Conservation (phyloP, 2,329 filamentous ascomycete species). For the Cordyceps tenuipes region DNA sequence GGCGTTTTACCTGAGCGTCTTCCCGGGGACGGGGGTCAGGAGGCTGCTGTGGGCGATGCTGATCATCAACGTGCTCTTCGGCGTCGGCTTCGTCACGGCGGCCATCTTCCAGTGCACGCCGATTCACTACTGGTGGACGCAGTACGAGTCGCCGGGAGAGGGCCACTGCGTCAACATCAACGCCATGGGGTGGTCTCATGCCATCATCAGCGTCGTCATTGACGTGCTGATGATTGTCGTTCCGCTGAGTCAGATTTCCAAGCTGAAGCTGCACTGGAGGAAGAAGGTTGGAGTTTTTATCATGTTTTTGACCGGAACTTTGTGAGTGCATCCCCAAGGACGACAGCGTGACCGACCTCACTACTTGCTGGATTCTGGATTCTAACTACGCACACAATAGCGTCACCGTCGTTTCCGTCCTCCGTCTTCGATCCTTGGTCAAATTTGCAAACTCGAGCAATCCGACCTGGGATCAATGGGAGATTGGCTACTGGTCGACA, state of each 20-base stretch:
- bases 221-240: conserved; percentile 45
- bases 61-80: conserved; percentile 30
- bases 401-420: conserved; percentile 17
- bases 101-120: conserved; percentile 44
- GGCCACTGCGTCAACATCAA: conserved; percentile 44
- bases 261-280: conserved; percentile 35
- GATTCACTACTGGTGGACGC: conserved; percentile 42
- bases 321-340: conserved; percentile 23
- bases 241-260: conserved; percentile 36
- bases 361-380: neutral
- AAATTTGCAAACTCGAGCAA: conserved; percentile 15
- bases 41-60: conserved; percentile 35
- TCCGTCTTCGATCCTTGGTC: conserved; percentile 16
- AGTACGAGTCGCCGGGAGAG: conserved; percentile 34
- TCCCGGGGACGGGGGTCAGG: conserved; percentile 32
- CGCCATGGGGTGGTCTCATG: conserved; percentile 41
- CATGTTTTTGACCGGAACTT: conserved; percentile 44
- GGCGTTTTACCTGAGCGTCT: conserved; percentile 48
- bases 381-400: neutral
- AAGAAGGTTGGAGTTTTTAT: conserved; percentile 40
- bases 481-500: conserved; percentile 16
- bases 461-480: conserved; percentile 16
- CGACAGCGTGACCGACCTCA: neutral
- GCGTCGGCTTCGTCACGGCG: conserved; percentile 33
- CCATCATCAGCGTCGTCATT: conserved; percentile 42